Percentiles rank a stretch among this genome's conserved stretches.
These are phyloP conservation scores for Musa acuminata DNA, from an alignment of 176 grass and related monocot species.

Conservation along the genomic window DNA sequence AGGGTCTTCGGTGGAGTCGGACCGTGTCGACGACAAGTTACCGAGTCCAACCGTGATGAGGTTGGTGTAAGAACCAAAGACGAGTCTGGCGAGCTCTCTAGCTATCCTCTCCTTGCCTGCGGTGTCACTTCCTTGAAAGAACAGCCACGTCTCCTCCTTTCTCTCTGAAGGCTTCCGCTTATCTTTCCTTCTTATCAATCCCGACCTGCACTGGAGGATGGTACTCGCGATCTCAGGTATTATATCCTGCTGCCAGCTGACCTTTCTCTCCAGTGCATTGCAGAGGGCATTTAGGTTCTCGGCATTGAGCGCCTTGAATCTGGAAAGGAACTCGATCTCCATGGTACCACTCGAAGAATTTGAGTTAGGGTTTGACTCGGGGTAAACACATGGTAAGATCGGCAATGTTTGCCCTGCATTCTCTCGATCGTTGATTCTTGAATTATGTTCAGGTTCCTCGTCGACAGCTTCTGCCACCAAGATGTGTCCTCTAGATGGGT, in stretches of 20 bases:
- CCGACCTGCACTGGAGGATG: slow-evolving; percentile 63
- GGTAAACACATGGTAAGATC: background rate
- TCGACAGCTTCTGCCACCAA: slow-evolving; percentile 5
- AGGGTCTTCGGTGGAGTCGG: slow-evolving; percentile 29
- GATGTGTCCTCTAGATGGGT: background rate
- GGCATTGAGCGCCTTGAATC: slow-evolving; percentile 70
- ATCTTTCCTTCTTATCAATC: slow-evolving; percentile 45
- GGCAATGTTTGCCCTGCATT: no score
- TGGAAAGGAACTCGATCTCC: slow-evolving; percentile 24
- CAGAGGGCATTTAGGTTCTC: slow-evolving; percentile 78
- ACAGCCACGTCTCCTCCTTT: slow-evolving; percentile 54
- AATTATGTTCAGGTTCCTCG: background rate
- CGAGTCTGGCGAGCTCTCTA: slow-evolving; percentile 51
- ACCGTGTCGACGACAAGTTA: slow-evolving; percentile 18
- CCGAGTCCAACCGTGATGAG: slow-evolving; percentile 32
- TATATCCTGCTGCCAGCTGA: slow-evolving; percentile 30
- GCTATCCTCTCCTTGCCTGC: slow-evolving; percentile 51
- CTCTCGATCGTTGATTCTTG: no score
- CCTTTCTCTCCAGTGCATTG: slow-evolving; percentile 41
- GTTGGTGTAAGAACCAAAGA: slow-evolving; percentile 48
- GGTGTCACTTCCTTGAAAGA: slow-evolving; percentile 62
- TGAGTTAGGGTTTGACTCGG: slow-evolving; percentile 11
- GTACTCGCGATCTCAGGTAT: slow-evolving; percentile 51
- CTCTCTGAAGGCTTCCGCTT: slow-evolving; percentile 6
- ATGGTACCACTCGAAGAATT: slow-evolving; percentile 23